phyloP scores from a whole-genome alignment of 805 yeast genomes.

The Metschnikowia picachoensis region DNA sequence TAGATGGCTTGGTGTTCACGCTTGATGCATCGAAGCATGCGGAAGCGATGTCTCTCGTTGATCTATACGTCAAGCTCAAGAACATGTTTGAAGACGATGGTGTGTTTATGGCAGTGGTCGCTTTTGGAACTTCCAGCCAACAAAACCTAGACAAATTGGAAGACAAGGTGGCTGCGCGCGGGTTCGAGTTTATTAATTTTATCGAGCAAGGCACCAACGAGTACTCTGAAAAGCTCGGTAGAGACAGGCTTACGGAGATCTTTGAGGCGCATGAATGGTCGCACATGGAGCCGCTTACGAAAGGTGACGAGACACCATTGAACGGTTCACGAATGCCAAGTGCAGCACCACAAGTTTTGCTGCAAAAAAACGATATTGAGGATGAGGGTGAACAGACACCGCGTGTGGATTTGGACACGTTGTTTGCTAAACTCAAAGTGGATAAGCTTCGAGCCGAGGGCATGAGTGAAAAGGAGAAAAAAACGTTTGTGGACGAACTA shows the following conservation, averaged over 20 bases:
- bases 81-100: constrained; percentile 15
- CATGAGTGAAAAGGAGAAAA: constrained; percentile 25
- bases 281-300: constrained; percentile 13
- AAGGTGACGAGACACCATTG: too few relatives aligned
- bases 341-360: too few relatives aligned
- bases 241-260: constrained; percentile 41
- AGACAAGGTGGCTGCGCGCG: constrained; percentile 34
- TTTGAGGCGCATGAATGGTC: constrained; percentile 50
- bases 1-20: constrained; percentile 46
- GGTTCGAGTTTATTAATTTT: constrained; percentile 42
- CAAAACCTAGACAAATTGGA: constrained; percentile 29
- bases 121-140: constrained; percentile 7
- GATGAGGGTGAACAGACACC: not conserved
- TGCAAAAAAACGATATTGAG: too few relatives aligned
- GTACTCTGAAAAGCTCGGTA: constrained; percentile 41
- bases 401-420: constrained; percentile 24
- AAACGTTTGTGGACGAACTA: constrained; percentile 30
- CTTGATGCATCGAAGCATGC: constrained; percentile 24
- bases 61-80: constrained; percentile 5
- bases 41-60: constrained; percentile 22
- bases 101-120: constrained; percentile 37
- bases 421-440: constrained; percentile 30
- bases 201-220: constrained; percentile 35
- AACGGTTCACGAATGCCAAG: too few relatives aligned
- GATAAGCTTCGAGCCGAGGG: constrained; percentile 32